These are phyloP conservation scores for Talaromyces trachyspermus DNA, from an alignment of 495 filamentous ascomycete genomes.

Conservation along the genomic window DNA sequence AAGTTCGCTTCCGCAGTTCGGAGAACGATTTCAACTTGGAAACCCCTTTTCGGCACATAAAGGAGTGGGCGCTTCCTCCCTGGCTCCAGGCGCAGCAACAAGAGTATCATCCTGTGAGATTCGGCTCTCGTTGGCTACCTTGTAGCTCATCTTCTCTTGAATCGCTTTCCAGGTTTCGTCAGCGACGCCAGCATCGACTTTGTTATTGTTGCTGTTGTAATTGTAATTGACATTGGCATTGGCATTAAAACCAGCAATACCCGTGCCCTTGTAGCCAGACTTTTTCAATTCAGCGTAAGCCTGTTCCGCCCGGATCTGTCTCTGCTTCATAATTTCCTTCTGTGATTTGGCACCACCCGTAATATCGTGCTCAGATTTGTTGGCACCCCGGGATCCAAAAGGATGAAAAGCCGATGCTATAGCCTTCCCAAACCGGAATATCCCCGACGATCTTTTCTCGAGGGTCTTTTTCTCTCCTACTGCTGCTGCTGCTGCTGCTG, in stretches of 20 bases:
- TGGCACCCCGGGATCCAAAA: constrained; percentile 15
- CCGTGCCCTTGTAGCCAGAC: constrained; percentile 45
- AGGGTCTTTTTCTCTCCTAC: neutral
- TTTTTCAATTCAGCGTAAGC: constrained; percentile 58
- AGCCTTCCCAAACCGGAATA: constrained; percentile 53
- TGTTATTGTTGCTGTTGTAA: too few relatives aligned
- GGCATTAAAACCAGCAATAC: neutral
- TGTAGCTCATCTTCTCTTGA: constrained; percentile 29
- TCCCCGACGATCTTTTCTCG: constrained; percentile 30
- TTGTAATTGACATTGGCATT: neutral
- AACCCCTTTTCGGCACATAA: neutral
- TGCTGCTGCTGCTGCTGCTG: constrained; percentile 11
- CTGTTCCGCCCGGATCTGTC: constrained; percentile 42
- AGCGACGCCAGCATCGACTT: constrained; percentile 17
- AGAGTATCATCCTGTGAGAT: constrained; percentile 3
- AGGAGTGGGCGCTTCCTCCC: neutral
- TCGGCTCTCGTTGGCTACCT: constrained; percentile 5
- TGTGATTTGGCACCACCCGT: constrained; percentile 19
- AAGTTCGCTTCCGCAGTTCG: constrained; percentile 30
- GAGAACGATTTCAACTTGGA: constrained; percentile 20
- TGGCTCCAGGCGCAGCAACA: neutral
- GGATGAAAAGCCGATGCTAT: constrained; percentile 50
- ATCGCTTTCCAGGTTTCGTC: constrained; percentile 36
- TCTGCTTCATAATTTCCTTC: constrained; percentile 24
- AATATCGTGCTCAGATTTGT: constrained; percentile 21